phyloP scores from a whole-genome alignment of 2,329 filamentous ascomycete genomes.

The Penicillium sp. region DNA sequence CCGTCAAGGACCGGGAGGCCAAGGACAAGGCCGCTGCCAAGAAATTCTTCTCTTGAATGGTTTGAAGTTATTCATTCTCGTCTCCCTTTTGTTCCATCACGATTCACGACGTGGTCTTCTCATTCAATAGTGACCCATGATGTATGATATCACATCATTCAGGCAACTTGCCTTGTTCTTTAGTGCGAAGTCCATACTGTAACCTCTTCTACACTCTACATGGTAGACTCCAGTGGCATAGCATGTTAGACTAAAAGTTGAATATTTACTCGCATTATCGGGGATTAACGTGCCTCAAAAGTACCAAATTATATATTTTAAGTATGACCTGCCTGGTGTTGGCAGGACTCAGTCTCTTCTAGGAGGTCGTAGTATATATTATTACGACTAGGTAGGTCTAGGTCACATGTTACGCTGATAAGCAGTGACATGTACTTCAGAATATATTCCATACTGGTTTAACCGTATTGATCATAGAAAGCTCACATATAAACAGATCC shows the following conservation, averaged over 20 bases:
- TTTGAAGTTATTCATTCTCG: slow-evolving; percentile 1
- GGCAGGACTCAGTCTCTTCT: neutral
- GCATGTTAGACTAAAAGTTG: neutral
- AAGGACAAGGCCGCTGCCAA: slow-evolving; percentile 92
- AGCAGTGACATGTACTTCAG: neutral
- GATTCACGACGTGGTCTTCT: slow-evolving; percentile 26
- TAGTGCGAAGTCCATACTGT: slow-evolving; percentile 1
- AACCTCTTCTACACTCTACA: neutral
- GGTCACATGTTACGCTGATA: neutral
- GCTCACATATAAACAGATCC: neutral
- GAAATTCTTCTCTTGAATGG: slow-evolving; percentile 72
- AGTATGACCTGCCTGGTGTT: neutral
- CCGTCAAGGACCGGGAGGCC: slow-evolving; percentile 66
- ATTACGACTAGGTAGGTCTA: neutral
- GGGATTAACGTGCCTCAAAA: neutral
- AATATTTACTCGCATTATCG: neutral
- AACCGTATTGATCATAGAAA: neutral
- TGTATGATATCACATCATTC: slow-evolving; percentile 24
- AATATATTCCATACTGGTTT: neutral
- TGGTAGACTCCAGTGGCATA: neutral
- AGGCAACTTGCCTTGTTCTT: slow-evolving; percentile 6
- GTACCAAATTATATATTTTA: neutral
- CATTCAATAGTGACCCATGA: slow-evolving; percentile 19
- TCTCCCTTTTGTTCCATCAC: slow-evolving; percentile 15
- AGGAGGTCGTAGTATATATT: neutral